Evolutionary conservation across 2,329 filamentous ascomycete genomes (phyloP), one percentile per base, ranked within the genome.

Genomic region (Ophiosphaerella korrae): DNA sequence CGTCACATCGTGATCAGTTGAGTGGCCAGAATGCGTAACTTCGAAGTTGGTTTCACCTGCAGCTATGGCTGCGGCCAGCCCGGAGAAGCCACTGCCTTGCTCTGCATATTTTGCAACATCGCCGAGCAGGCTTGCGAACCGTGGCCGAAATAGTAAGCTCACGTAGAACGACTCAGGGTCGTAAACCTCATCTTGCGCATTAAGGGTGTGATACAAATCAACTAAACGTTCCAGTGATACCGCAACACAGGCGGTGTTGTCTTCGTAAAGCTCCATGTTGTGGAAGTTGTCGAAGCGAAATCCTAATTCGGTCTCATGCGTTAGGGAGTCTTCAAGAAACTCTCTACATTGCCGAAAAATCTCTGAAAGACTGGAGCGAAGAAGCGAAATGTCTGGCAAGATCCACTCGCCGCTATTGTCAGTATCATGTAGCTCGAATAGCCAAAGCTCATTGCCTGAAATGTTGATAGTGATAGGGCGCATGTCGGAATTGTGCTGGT

Each of bases 141-240:
- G 81, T 35, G 79, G 73, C 62, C 81, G 83, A 16, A 78, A 80
- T 45, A 74, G 76, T 43, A 89, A 74, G 8, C 77, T 77, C 48
- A 88, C 74, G 59, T 84, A 83, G n/a, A 88, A 75, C 13, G 84
- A 80, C 29, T 82, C 78, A 2, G 80, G 78, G 18, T 77, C 69
- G 45, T 78, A 73, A 35, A 77, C 69, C 21, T 79, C 82, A 64
- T 88, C 85, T 62, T 88, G 85, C 29, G 77, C 77, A 57, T 82
- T 79, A 39, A 89, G 73, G 13, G 78, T 75, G 50, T 85, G 70
- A 62, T 86, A 87, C 39, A 87, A 67, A 45, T 83, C 78, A 51
- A 88, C 71, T 38, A 89, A 75, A 49, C 86, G 78, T 39, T 79
- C 57, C 42, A 72, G 48, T 7, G 56, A 61, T 18, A 68, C 53